phyloP scores from a whole-genome alignment of 345 rosid genomes.

The Aquilaria sinensis region DNA sequence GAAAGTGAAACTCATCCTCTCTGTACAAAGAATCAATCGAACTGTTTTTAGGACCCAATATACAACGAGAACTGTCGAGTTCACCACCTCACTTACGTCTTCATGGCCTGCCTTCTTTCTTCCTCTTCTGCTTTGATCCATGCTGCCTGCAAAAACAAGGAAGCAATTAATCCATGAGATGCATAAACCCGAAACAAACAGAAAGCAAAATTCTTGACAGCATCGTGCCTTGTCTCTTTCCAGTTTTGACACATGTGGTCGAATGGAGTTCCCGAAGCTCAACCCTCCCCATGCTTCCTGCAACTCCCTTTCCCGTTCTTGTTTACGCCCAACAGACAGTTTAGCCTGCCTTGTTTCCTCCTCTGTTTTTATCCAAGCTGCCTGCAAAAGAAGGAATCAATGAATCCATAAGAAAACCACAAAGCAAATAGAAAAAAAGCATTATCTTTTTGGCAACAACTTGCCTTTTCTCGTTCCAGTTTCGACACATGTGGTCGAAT shows the following conservation, averaged over 20 bases:
- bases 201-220: background rate
- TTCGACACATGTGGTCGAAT: slow-evolving; percentile 61
- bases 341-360: slow-evolving; percentile 24
- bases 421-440: background rate
- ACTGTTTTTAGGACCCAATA: too few species aligned
- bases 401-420: background rate
- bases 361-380: slow-evolving; percentile 35
- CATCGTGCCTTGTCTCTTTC: slow-evolving; percentile 73
- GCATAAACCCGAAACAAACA: background rate
- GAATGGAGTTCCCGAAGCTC: slow-evolving; percentile 67
- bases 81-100: background rate
- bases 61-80: too few species aligned
- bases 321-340: slow-evolving; percentile 38
- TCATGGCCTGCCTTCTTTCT: slow-evolving; percentile 40
- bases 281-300: slow-evolving; percentile 91
- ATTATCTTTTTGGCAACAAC: slow-evolving; percentile 7
- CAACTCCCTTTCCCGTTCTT: slow-evolving; percentile 74
- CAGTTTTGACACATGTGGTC: slow-evolving; percentile 66
- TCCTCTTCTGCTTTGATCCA: slow-evolving; percentile 92
- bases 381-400: slow-evolving; percentile 31
- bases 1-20: too few species aligned
- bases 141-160: slow-evolving; percentile 46
- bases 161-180: background rate
- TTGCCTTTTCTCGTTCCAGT: slow-evolving; percentile 83
- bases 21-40: too few species aligned